These are phyloP conservation scores for Trichoderma sp. DNA, from an alignment of 2,329 filamentous ascomycete species.

Conservation along the genomic window DNA sequence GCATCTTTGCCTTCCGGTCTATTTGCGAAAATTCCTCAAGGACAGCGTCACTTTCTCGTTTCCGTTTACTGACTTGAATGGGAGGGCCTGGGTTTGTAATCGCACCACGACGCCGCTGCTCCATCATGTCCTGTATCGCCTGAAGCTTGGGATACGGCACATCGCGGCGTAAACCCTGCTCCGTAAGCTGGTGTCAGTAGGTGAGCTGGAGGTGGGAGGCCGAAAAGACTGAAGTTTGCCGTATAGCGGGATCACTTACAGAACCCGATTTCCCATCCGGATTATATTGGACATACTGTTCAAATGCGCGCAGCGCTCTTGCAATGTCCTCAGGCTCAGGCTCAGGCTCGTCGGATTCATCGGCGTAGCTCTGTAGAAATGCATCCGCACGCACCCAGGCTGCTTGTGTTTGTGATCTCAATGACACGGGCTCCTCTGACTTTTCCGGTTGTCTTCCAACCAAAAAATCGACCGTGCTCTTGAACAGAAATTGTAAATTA, in stretches of 20 bases:
- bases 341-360: neutral
- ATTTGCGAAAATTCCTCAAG: neutral
- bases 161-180: neutral
- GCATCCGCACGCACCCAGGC: conserved; percentile 1
- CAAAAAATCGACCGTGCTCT: neutral
- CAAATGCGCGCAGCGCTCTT: neutral
- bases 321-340: neutral
- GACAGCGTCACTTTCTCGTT: neutral
- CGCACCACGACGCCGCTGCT: neutral
- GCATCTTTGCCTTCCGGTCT: neutral
- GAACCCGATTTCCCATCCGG: neutral
- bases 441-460: neutral
- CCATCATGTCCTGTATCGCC: neutral
- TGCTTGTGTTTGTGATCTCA: neutral
- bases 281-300: neutral
- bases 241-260: neutral
- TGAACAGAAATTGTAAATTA: neutral
- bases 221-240: neutral
- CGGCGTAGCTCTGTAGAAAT: neutral
- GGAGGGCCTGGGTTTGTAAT: neutral
- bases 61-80: neutral
- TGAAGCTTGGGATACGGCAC: conserved; percentile 4
- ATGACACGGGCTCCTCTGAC: neutral
- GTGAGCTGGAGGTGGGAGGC: neutral
- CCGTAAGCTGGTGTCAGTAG: neutral